Conservation (phyloP, 805 yeast species). For the Scheffersomyces lignosus region DNA sequence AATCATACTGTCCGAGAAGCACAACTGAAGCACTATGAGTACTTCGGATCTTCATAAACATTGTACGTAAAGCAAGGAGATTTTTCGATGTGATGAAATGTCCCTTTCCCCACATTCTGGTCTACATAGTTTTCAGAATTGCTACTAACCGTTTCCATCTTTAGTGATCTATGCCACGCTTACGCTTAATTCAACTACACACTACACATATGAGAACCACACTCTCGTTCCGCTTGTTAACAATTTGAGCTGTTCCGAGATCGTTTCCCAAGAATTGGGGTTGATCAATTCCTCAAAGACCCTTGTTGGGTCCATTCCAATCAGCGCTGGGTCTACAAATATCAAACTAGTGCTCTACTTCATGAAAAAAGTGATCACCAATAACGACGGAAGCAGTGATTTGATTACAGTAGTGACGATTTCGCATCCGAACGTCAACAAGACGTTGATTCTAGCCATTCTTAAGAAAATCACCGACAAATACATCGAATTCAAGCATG, state of each 20-base stretch:
- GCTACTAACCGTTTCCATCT: too few relatives aligned
- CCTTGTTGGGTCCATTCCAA: conserved; percentile 38
- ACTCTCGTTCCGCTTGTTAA: conserved; percentile 40
- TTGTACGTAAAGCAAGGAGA: too few relatives aligned
- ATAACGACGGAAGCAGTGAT: conserved; percentile 46
- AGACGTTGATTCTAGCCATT: conserved; percentile 46
- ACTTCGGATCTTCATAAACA: conserved; percentile 20
- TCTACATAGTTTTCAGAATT: too few relatives aligned
- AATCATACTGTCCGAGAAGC: too few relatives aligned
- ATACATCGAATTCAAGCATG: conserved; percentile 43
- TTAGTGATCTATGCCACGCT: conserved; percentile 49
- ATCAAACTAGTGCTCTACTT: conserved; percentile 43
- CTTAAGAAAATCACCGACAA: conserved; percentile 52
- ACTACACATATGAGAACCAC: conserved; percentile 56
- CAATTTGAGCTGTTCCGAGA: conserved; percentile 52
- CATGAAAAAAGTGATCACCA: conserved; percentile 45
- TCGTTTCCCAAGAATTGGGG: conserved; percentile 54
- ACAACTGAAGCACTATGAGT: conserved; percentile 11
- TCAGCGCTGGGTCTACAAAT: conserved; percentile 25
- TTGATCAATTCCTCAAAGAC: conserved; percentile 49
- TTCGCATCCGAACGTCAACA: conserved; percentile 44
- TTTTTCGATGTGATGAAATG: too few relatives aligned
- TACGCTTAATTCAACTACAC: conserved; percentile 56
- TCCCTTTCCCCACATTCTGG: too few relatives aligned
- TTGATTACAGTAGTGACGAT: conserved; percentile 53